A percentile compares a stretch with the other conserved stretches of the same genome.
These are phyloP conservation scores for Ophiostoma sp. DNA, from an alignment of 2,329 filamentous ascomycete genomes.

Conservation along the genomic window DNA sequence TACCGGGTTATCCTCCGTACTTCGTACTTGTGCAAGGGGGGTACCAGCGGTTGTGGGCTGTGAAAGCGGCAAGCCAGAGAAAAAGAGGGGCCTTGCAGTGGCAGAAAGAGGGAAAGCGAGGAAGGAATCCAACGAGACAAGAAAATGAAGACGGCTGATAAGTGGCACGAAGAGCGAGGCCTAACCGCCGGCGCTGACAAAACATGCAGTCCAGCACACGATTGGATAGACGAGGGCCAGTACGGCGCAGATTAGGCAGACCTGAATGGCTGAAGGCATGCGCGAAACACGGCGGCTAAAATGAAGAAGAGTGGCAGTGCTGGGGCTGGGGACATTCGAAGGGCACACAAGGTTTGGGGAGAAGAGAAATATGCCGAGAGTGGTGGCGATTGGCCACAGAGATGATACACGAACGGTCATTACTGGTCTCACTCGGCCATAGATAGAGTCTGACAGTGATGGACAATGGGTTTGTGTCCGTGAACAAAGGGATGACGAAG, in stretches of 20 bases:
- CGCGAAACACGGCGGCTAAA: slow-evolving; percentile 5
- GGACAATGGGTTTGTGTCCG: too few relatives aligned
- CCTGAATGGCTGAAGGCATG: neutral
- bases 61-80: neutral
- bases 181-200: neutral
- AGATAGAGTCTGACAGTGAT: too few relatives aligned
- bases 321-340: too few relatives aligned
- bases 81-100: neutral
- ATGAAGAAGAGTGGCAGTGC: too few relatives aligned
- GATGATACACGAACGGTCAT: too few relatives aligned
- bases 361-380: too few relatives aligned
- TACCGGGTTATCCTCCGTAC: slow-evolving; percentile 8
- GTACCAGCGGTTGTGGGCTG: neutral
- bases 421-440: too few relatives aligned
- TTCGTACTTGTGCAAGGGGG: neutral
- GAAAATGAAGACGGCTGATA: neutral
- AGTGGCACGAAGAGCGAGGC: neutral
- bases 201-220: neutral
- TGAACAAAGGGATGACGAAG: too few relatives aligned
- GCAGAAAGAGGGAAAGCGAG: neutral
- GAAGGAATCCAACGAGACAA: neutral
- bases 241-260: neutral
- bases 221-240: neutral
- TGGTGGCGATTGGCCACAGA: too few relatives aligned
- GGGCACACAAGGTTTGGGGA: too few relatives aligned